phyloP scores from a whole-genome alignment of 2,329 filamentous ascomycete genomes.

The Fusarium udum region DNA sequence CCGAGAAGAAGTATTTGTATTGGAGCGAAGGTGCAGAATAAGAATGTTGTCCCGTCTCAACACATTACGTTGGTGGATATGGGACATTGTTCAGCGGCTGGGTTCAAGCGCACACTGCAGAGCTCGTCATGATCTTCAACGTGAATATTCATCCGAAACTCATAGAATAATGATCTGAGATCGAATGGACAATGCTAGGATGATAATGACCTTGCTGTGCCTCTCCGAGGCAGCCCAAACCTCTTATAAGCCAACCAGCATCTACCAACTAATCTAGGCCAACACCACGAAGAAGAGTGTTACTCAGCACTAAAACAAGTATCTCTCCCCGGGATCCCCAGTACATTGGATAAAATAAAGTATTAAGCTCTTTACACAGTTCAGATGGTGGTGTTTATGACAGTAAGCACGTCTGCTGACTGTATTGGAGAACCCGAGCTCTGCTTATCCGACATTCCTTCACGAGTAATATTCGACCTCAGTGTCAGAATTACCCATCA shows the following conservation, averaged over 20 bases:
- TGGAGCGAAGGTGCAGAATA: background rate
- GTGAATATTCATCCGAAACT: background rate
- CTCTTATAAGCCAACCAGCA: background rate
- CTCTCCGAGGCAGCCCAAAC: background rate
- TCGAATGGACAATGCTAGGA: background rate
- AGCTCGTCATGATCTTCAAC: too few relatives aligned
- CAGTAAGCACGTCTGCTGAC: background rate
- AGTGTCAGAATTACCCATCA: background rate
- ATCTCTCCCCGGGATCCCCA: background rate
- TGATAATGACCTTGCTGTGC: background rate
- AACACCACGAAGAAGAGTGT: background rate
- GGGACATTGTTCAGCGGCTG: background rate
- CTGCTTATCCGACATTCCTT: background rate
- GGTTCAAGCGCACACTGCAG: background rate
- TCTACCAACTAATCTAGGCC: background rate
- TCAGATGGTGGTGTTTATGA: background rate
- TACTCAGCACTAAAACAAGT: background rate
- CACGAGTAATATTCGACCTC: background rate
- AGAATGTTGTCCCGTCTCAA: background rate
- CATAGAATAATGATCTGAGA: fast-evolving
- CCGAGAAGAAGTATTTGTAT: background rate
- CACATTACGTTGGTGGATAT: background rate
- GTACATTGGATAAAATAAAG: background rate
- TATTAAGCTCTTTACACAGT: background rate
- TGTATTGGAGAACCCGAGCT: background rate